These are phyloP conservation scores for Phytophthora pini DNA, from an alignment of 352 stramenopile genomes.

Conservation along the genomic window DNA sequence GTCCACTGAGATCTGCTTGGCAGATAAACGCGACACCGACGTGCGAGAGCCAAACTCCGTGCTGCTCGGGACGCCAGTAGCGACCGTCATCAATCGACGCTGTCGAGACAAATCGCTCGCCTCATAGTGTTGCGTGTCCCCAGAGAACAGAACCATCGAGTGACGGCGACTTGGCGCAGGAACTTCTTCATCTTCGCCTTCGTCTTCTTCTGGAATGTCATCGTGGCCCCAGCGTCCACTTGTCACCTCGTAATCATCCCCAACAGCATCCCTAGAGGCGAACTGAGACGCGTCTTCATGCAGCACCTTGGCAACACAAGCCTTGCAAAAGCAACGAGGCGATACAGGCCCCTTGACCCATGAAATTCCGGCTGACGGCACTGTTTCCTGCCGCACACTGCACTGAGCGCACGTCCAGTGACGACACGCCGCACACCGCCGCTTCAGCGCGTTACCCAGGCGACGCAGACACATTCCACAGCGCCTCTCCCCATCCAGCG, in stretches of 20 bases:
- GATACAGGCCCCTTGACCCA: conserved; percentile 12
- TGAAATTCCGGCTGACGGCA: conserved; percentile 26
- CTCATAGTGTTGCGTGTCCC: conserved; percentile 28
- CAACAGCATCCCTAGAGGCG: conserved; percentile 47
- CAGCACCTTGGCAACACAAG: conserved; percentile 59
- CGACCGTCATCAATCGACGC: conserved; percentile 26
- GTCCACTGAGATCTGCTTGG: conserved; percentile 31
- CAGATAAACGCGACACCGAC: conserved; percentile 19
- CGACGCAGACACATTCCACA: conserved; percentile 62
- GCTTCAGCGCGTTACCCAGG: conserved; percentile 39
- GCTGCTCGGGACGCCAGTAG: conserved; percentile 13
- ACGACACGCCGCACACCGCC: conserved; percentile 56
- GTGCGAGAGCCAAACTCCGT: conserved; percentile 12
- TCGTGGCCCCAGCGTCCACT: conserved; percentile 47
- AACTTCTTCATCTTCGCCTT: conserved; percentile 30
- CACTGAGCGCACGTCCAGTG: conserved; percentile 48
- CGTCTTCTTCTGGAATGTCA: conserved; percentile 42
- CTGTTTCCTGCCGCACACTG: conserved; percentile 56
- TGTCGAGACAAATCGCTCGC: conserved; percentile 26
- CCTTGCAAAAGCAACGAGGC: conserved; percentile 65
- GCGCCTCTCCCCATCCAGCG: conserved; percentile 38
- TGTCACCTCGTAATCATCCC: conserved; percentile 21
- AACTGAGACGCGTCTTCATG: conserved; percentile 61
- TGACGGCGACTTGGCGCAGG: conserved; percentile 21
- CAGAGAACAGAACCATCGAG: conserved; percentile 35